Evolutionary conservation across 75 land plant genomes (phyloP), one percentile per base, ranked within the genome.

Genomic region (Larix kaempferi): DNA sequence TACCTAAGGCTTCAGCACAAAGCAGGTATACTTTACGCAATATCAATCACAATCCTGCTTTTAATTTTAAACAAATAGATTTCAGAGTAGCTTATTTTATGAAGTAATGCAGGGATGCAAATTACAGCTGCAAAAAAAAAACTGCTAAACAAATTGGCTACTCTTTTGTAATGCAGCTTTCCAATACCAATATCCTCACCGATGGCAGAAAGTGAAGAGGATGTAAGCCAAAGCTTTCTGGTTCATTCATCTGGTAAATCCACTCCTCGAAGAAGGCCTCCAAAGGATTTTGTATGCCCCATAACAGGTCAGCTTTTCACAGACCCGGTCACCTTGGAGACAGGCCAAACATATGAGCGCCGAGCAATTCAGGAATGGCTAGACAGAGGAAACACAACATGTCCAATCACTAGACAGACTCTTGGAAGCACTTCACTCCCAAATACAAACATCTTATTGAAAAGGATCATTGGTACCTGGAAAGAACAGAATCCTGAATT

Each of bases 301-400:
- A 87, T 90, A 60, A 90, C 92, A 2, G 77, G 82, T 57, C 83
- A 90, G 37, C 11, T 88, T 13, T 90, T 90, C 74, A 69, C 76
- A 72, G 89, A 90, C 57, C 92, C 92, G 14, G 89, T 90, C 71
- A 90, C 92, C 35, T 82, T 90, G 26, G 92, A 90, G 74, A 87
- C 92, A 57, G 92, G 92, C 3, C 92, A 88, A 71, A 90, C 89
- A 4, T 90, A 88, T 52, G 92, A 90, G 81, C 83, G 92, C 14
- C 80, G 22, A 74, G 92, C 92, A 57, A 88, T 90, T 13, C 87
- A 87, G 75, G 90, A 90, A 79, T 90, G 92, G 92, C 75, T 90
- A 19, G 88, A 87, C 21, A 83, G 86, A 65, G 92, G 92, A 22
- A 88, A 90, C 76, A 84, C 86, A 13, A 86, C 82, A 7, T 88